Base-by-base conservation (phyloP, 176 grass and related monocot species). In the Secale cereale region DNA sequence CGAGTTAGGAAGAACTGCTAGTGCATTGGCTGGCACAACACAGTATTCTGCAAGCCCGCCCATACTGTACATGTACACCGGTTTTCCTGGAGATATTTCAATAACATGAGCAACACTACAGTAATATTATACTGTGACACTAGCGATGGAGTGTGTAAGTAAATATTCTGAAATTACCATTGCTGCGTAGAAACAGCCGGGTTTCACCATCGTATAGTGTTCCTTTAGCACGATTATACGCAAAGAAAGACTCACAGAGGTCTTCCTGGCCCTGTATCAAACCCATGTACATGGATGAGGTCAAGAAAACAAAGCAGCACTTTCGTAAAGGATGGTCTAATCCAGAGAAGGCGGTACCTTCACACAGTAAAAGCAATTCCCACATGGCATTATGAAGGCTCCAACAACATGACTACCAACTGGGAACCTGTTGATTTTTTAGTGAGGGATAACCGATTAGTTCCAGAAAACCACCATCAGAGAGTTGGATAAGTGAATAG, bases 31-130 rank as follows among this genome's bases (percentile, higher is more conserved):
- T 31, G 91, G 97, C 29, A 99, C 93, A 28, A 99, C 93, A 65
- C 93, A 99, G 65, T 99, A 99, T 78, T 99, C 97, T 32, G 97
- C 93, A 84, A 99, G 83, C 25, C 97, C 97, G 0, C 97, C 93
- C 97, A 99, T 99, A 80, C 97, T 99, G 84, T 96, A 96, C 97
- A 99, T 96, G 75, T 96, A 96, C 57, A 99, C 93, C 0, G 97
- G 93, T 69, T 92, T 96, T 77, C 97, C 97, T 99, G 72, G 1
- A 82, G 69, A 70, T 22, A 74, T 84, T n/a, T 11, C 20, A 72
- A 75, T 33, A 59, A 70, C 74, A 72, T n/a, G 33, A 86, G 78
- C 15, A 66, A 83, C 39, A 13, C 3, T 20, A 23, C 19, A 75
- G 31, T 19, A 70, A 63, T 19, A 46, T 56, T 54, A 76, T 67